Conservation (phyloP, 1,139 yeast genomes). For the Suhomyces choctaworum region DNA sequence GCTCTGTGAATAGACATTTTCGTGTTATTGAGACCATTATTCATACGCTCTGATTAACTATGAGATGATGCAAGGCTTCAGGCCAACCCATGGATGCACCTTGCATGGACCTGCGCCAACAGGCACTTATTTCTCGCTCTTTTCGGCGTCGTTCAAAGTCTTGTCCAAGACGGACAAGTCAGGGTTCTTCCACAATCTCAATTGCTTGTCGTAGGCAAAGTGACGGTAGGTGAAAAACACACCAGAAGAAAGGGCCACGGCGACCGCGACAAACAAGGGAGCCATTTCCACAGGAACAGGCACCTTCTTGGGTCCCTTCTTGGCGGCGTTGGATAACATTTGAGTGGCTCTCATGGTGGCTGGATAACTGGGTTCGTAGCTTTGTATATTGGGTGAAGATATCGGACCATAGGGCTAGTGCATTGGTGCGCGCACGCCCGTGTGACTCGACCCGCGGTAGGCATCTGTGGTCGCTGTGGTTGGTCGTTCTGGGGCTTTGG, state of each 20-base stretch:
- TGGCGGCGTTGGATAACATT: slow-evolving; percentile 53
- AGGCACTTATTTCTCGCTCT: slow-evolving; percentile 20
- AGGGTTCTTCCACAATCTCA: slow-evolving; percentile 74
- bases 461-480: slow-evolving; percentile 13
- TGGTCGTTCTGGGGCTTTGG: slow-evolving; percentile 17
- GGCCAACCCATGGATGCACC: too few relatives aligned
- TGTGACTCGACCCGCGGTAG: not conserved
- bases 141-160: slow-evolving; percentile 50
- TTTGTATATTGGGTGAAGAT: not conserved
- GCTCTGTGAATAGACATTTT: slow-evolving; percentile 2
- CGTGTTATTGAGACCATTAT: slow-evolving; percentile 2
- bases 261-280: slow-evolving; percentile 63
- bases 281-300: slow-evolving; percentile 72
- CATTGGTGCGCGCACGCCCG: slow-evolving; percentile 10
- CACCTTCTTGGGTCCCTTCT: slow-evolving; percentile 27
- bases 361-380: slow-evolving; percentile 1
- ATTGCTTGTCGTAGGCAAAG: slow-evolving; percentile 61
- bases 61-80: too few relatives aligned
- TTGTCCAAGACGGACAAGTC: slow-evolving; percentile 55
- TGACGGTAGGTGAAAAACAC: slow-evolving; percentile 72
- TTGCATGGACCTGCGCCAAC: too few relatives aligned
- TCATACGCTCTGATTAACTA: too few relatives aligned
- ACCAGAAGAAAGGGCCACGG: slow-evolving; percentile 68
- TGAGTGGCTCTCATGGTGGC: slow-evolving; percentile 55
- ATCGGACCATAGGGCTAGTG: slow-evolving; percentile 11